Percentiles rank a stretch among this genome's conserved stretches.
Conservation (phyloP, 2,329 filamentous ascomycete genomes). For the Beauveria asiatica region DNA sequence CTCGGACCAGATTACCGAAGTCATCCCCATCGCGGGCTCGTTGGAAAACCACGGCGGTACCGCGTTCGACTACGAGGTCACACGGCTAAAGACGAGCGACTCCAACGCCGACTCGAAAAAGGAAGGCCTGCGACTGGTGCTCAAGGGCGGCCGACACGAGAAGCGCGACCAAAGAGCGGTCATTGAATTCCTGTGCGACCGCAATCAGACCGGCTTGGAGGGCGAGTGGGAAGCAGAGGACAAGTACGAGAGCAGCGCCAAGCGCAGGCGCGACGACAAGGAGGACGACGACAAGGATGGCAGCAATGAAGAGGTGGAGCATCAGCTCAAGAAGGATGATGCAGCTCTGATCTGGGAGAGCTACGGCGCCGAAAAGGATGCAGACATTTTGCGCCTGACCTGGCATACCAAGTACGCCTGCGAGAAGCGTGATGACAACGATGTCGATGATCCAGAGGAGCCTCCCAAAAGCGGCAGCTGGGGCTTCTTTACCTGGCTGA, state of each 20-base stretch:
- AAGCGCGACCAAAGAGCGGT: conserved; percentile 60
- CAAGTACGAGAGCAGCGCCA: conserved; percentile 36
- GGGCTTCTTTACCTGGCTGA: conserved; percentile 97
- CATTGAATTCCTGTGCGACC: conserved; percentile 79
- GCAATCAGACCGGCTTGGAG: conserved; percentile 63
- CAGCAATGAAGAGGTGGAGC: conserved; percentile 35
- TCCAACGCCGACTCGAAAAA: conserved; percentile 56
- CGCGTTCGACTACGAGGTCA: conserved; percentile 56
- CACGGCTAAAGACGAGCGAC: conserved; percentile 55
- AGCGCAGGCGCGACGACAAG: conserved; percentile 22
- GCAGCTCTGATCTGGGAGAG: conserved; percentile 68
- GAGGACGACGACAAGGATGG: conserved; percentile 30
- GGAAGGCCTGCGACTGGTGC: conserved; percentile 62
- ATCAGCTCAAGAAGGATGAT: conserved; percentile 44
- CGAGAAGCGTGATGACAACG: conserved; percentile 41
- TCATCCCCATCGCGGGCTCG: conserved; percentile 68
- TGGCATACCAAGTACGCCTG: conserved; percentile 90
- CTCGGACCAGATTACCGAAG: conserved; percentile 40
- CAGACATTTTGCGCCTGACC: conserved; percentile 59
- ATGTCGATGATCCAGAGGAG: conserved; percentile 30
- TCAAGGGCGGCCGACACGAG: conserved; percentile 52
- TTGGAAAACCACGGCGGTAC: conserved; percentile 50
- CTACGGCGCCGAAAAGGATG: conserved; percentile 54
- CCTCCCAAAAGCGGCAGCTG: conserved; percentile 51
- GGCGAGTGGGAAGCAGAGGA: conserved; percentile 53